These are phyloP conservation scores for Pseudevernia furfuracea DNA, from an alignment of 495 filamentous ascomycete species.

Conservation along the genomic window DNA sequence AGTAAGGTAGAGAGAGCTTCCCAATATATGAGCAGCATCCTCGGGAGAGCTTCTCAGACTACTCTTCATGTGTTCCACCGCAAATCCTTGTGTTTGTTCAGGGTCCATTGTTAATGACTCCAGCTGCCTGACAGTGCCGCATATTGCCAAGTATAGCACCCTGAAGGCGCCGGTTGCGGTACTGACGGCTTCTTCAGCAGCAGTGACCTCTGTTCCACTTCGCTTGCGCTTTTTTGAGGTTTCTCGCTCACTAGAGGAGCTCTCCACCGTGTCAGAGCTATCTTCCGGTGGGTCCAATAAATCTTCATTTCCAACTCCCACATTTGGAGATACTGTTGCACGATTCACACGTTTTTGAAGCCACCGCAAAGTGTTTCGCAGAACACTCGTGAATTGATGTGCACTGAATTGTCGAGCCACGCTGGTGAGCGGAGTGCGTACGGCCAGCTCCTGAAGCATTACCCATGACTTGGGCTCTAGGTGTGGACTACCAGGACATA, in stretches of 20 bases:
- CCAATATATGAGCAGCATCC: slow-evolving; percentile 42
- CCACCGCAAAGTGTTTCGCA: slow-evolving; percentile 39
- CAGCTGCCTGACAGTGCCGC: slow-evolving; percentile 16
- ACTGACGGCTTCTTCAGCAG: background rate
- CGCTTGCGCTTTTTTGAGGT: slow-evolving; percentile 38
- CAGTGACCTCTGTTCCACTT: slow-evolving; percentile 29
- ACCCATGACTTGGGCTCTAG: slow-evolving; percentile 42
- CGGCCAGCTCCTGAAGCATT: slow-evolving; percentile 42
- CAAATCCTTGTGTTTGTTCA: slow-evolving; percentile 30
- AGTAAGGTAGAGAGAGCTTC: slow-evolving; percentile 20
- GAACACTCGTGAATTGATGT: slow-evolving; percentile 42
- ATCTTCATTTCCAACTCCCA: background rate
- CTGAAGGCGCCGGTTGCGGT: background rate
- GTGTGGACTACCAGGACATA: slow-evolving; percentile 29
- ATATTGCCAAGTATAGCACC: slow-evolving; percentile 10
- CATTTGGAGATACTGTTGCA: background rate
- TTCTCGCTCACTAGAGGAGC: slow-evolving; percentile 3
- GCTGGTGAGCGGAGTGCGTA: slow-evolving; percentile 38
- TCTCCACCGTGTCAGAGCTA: slow-evolving; percentile 23
- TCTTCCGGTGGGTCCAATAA: background rate
- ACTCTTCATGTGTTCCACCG: slow-evolving; percentile 46
- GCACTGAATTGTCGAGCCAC: slow-evolving; percentile 44
- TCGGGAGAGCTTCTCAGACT: slow-evolving; percentile 43
- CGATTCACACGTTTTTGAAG: slow-evolving; percentile 6
- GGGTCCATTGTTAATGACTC: slow-evolving; percentile 6